Conservation (phyloP, 2,329 filamentous ascomycete genomes). For the Harringtonia aguacate region DNA sequence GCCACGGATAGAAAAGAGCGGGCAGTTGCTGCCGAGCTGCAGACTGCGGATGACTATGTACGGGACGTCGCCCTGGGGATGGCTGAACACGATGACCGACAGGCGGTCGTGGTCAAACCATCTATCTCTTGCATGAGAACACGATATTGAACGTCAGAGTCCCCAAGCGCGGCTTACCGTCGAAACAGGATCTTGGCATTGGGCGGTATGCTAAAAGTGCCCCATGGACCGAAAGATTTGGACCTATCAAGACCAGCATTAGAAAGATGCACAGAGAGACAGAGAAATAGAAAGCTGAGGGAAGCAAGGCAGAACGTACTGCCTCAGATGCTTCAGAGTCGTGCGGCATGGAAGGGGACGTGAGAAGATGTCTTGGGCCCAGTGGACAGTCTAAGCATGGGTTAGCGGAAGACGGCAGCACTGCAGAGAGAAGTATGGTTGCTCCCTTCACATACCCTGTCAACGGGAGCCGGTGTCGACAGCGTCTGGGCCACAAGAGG, state of each 20-base stretch:
- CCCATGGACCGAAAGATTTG: conserved; percentile 34
- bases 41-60: conserved; percentile 36
- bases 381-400: conserved; percentile 26
- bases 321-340: conserved; percentile 29
- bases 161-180: conserved; percentile 27
- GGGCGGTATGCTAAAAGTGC: conserved; percentile 31
- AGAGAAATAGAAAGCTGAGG: too few species aligned
- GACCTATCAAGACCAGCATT: conserved; percentile 23
- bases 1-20: conserved; percentile 38
- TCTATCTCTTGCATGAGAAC: too few species aligned
- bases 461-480: conserved; percentile 13
- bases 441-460: conserved; percentile 11
- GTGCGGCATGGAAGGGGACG: conserved; percentile 40
- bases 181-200: conserved; percentile 43
- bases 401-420: conserved; percentile 4
- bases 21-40: conserved; percentile 24
- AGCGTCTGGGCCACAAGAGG: conserved; percentile 22
- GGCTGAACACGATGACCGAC: conserved; percentile 41
- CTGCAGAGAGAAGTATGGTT: too few species aligned
- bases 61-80: conserved; percentile 29
- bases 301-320: neutral
- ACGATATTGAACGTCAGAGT: neutral
- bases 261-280: neutral
- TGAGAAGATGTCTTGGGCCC: conserved; percentile 51
- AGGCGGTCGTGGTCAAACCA: conserved; percentile 45